Base-by-base conservation (phyloP, 2,329 filamentous ascomycete genomes). In the Hypomyces perniciosus region DNA sequence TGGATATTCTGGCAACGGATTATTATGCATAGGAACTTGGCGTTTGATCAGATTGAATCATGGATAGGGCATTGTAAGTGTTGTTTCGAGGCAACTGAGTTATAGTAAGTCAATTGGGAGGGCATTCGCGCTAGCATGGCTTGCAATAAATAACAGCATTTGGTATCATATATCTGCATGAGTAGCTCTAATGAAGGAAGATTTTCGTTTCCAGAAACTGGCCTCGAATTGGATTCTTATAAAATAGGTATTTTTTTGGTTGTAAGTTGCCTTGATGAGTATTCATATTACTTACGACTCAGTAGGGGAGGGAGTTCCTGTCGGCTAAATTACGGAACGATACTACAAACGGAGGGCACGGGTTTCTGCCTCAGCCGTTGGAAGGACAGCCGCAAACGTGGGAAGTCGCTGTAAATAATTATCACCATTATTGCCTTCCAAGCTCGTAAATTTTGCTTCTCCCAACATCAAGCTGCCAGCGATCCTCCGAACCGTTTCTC, bases 341-440 rank as follows among this genome's bases (percentile, higher is more conserved):
- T 35, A 4, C 8, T 20, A 20, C 20, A 20, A 20, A 20, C 20
- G 20, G 20, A 20, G 20, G 20, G 20, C 20, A 31, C 37, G 30
- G 52, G 42, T 55, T 62, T 56, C 55, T 65, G 59, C 61, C 61
- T 64, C 61, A 62, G 61, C 35, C 30, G 39, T 28, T 37, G 13
- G 13, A 26, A 39, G 33, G 29, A 34, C 42, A 50, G 59, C 44
- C 51, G 51, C 51, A 53, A 43, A 44, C 44, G 48, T 46, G 39
- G 31, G 29, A 38, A 46, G 35, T 37, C 20, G 31, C 48, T 43
- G 45, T 30, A 51, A 46, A 51, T 41, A 51, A 44, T 41, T 45
- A 33, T 41, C 33, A 37, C 45, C 38, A 42, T 33, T 44, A 35
- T 46, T 41, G 20, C 8, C 38, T 13, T 40, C 42, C 39, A 42